A percentile compares a stretch with the other conserved stretches of the same genome.
phyloP scores from a whole-genome alignment of 2,329 filamentous ascomycete genomes.

The Elsinoe arachidis region DNA sequence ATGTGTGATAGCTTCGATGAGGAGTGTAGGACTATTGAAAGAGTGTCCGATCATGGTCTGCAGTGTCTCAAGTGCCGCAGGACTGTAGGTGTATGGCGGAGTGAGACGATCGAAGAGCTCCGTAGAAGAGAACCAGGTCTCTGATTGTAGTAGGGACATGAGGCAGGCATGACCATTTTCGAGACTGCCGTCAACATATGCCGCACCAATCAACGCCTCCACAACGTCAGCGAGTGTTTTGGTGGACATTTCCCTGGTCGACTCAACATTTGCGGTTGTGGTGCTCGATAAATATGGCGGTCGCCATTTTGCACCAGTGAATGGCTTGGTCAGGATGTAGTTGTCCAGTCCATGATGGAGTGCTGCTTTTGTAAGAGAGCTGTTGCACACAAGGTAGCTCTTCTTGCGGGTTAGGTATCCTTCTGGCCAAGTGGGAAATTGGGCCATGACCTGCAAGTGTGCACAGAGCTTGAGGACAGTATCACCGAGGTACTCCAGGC shows the following conservation, averaged over 20 bases:
- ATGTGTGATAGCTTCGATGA: conserved; percentile 77
- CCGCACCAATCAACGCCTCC: conserved; percentile 73
- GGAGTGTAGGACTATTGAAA: conserved; percentile 59
- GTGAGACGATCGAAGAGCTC: neutral
- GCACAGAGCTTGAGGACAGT: conserved; percentile 68
- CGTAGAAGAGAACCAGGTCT: neutral
- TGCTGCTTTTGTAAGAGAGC: conserved; percentile 58
- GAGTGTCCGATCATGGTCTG: conserved; percentile 62
- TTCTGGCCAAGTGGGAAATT: conserved; percentile 62
- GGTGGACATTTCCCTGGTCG: conserved; percentile 42
- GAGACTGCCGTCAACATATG: conserved; percentile 61
- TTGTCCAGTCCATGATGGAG: conserved; percentile 55
- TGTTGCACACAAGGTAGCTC: conserved; percentile 59
- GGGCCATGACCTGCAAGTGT: conserved; percentile 54
- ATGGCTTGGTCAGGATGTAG: conserved; percentile 61
- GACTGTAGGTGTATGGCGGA: conserved; percentile 29
- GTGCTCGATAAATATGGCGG: conserved; percentile 46
- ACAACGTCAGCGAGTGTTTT: conserved; percentile 84
- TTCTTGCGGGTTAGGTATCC: conserved; percentile 63
- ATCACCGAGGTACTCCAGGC: conserved; percentile 82
- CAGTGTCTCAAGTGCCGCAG: conserved; percentile 34
- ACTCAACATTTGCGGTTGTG: too few relatives aligned
- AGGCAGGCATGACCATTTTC: conserved; percentile 56
- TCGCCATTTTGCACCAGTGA: conserved; percentile 64
- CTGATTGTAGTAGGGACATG: conserved; percentile 50